Evolutionary conservation across 495 filamentous ascomycete genomes (phyloP), one percentile per base, ranked within the genome.

Genomic region (Corynascus novoguineensis): DNA sequence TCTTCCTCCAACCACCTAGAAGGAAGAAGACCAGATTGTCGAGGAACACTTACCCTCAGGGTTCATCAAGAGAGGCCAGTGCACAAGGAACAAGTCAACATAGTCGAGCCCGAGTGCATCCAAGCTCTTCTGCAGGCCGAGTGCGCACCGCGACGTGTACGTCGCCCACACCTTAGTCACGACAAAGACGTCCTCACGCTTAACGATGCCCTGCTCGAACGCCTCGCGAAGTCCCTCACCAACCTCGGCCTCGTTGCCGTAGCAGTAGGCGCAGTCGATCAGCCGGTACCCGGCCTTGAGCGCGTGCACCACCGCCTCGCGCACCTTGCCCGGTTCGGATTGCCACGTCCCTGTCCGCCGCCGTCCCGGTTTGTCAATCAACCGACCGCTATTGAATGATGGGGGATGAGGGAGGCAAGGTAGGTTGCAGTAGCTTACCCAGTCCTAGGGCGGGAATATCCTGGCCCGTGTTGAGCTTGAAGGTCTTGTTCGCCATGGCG

Each of bases 61-160:
- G 68, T 90, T 92, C 86, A 95, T 89, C 53, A 87, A 81, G 46
- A 90, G 73, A 3, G 89, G 87, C 89, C 89, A 92, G 71, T 95
- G 89, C 62, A 83, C 74, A 19, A 95, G 74, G 65, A 86, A 92
- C 55, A 95, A 71, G 70, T 95, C 90, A 8, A 95, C 78, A 71
- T 95, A 95, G 53, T 88, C 83, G 56, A 92, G 68, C 27, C 85
- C 84, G 50, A 95, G 69, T 46, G 78, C 78, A 71, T 83, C 81
- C 64, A 96, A 74, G 59, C 83, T 86, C 70, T 83, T 79, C 57
- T 92, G 81, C 17, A 95, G 71, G 2, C 78, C 83, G 47, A 84
- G 73, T 69, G 86, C 83, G 15, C 85, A 83, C 2, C 84, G 77
- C 10, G 76, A 78, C 67, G 85, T 83, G 70, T 85, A 92, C 19